Percentiles rank a stretch among this genome's conserved stretches.
Conservation (phyloP, 331 rosid genomes). For the Ulmus americana region DNA sequence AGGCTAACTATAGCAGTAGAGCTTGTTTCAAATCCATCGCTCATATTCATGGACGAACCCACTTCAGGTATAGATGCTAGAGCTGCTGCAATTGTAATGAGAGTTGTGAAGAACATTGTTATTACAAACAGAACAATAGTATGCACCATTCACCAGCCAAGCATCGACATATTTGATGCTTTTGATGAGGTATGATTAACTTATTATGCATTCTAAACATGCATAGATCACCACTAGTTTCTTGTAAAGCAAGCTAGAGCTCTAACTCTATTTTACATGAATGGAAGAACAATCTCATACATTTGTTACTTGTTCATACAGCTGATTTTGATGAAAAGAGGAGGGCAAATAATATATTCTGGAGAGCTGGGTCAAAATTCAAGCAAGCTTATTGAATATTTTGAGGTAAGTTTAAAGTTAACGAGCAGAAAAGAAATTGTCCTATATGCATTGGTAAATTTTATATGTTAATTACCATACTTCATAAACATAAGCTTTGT, state of each 20-base stretch:
- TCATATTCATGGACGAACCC: constrained; percentile 36
- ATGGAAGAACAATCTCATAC: too few species aligned
- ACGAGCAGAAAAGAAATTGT: too few species aligned
- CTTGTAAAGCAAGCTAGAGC: too few species aligned
- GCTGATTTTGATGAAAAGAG: constrained; percentile 52
- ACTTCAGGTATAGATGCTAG: constrained; percentile 37
- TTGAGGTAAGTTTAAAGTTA: constrained; percentile 34
- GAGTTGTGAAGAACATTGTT: constrained; percentile 31
- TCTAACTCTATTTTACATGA: too few species aligned
- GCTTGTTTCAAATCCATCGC: constrained; percentile 32
- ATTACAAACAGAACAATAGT: constrained; percentile 29
- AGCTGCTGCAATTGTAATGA: constrained; percentile 31
- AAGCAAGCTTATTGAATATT: constrained; percentile 41
- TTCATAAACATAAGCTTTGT: neutral
- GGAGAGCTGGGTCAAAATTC: constrained; percentile 52
- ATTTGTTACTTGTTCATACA: constrained; percentile 10
- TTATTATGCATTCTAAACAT: neutral
- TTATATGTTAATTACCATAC: neutral
- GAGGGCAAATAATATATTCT: constrained; percentile 48
- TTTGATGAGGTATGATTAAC: constrained; percentile 29
- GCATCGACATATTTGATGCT: constrained; percentile 27
- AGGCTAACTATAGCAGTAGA: constrained; percentile 33
- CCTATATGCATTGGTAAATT: neutral
- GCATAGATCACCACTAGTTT: too few species aligned
- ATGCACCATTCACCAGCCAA: constrained; percentile 36